phyloP scores from a whole-genome alignment of 2,329 filamentous ascomycete genomes.

The Beauveria asiatica region DNA sequence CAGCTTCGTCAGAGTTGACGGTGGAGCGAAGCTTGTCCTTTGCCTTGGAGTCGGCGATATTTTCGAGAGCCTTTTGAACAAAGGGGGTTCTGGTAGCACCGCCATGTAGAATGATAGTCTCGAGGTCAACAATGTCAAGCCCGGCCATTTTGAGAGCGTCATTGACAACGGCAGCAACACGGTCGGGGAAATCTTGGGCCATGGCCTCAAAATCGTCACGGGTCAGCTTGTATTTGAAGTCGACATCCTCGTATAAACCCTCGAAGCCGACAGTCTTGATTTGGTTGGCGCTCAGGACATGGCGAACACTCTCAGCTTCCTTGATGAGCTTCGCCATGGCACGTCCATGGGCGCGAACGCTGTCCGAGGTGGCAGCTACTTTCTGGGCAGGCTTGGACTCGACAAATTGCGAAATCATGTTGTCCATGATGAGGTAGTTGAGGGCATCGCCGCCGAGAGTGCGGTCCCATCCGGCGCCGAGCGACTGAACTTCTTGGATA shows the following conservation, averaged over 20 bases:
- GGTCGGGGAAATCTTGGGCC: constrained; percentile 56
- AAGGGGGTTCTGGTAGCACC: constrained; percentile 87
- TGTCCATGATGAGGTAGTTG: constrained; percentile 79
- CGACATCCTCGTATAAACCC: constrained; percentile 80
- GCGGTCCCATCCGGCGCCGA: constrained; percentile 82
- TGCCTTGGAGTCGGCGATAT: constrained; percentile 56
- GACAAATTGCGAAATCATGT: constrained; percentile 77
- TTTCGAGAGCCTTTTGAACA: constrained; percentile 82
- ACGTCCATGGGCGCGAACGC: constrained; percentile 68
- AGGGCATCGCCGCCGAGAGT: constrained; percentile 83
- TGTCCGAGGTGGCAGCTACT: constrained; percentile 50
- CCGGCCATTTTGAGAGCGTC: constrained; percentile 67
- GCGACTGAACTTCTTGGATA: constrained; percentile 83
- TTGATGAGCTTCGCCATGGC: constrained; percentile 87
- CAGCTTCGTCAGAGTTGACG: constrained; percentile 94
- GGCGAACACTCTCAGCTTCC: constrained; percentile 77
- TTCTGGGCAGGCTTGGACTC: constrained; percentile 60
- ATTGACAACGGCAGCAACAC: constrained; percentile 61
- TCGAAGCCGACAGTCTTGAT: constrained; percentile 78
- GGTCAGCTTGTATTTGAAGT: constrained; percentile 85
- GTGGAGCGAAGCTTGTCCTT: constrained; percentile 79
- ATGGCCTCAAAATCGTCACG: constrained; percentile 76
- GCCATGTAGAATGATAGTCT: constrained; percentile 89
- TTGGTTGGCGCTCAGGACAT: constrained; percentile 87
- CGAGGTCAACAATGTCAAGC: constrained; percentile 65